Evolutionary conservation across 495 filamentous ascomycete genomes (phyloP).

Genomic region (Delitschia confertaspora): DNA sequence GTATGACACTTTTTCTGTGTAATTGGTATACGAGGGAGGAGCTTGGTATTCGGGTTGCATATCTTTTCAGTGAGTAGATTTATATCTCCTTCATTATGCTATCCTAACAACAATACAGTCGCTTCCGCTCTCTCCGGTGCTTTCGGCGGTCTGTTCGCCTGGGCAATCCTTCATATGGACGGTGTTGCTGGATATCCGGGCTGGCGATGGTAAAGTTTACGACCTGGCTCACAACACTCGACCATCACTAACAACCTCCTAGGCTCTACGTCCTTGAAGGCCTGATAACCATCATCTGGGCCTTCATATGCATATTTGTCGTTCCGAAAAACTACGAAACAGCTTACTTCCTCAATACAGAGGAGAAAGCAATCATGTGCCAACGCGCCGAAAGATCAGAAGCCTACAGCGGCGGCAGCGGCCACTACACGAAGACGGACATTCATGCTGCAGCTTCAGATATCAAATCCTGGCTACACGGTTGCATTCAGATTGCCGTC

Average conservation of each 20-base stretch:
- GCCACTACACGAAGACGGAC: conserved; percentile 19
- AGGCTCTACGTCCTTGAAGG: conserved; percentile 40
- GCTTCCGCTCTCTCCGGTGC: conserved; percentile 21
- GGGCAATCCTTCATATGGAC: conserved; percentile 24
- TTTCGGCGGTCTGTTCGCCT: conserved; percentile 22
- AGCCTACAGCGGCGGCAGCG: conserved; percentile 21
- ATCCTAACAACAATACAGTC: conserved; percentile 7
- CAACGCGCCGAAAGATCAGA: conserved; percentile 19
- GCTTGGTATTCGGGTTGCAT: conserved; percentile 18
- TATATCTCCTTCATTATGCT: too few relatives aligned
- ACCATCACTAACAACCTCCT: background rate
- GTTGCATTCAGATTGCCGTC: conserved; percentile 20
- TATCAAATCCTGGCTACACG: conserved; percentile 22
- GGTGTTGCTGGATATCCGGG: conserved; percentile 13
- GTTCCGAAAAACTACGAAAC: conserved; percentile 35
- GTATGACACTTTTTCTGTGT: conserved; percentile 22
- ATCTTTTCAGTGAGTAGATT: conserved; percentile 18
- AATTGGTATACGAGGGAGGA: conserved; percentile 27
- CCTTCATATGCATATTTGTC: conserved; percentile 29
- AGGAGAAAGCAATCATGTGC: conserved; percentile 24
- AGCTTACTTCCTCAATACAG: conserved; percentile 29
- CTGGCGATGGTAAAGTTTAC: conserved; percentile 29
- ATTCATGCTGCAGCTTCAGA: conserved; percentile 23
- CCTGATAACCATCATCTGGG: conserved; percentile 32
- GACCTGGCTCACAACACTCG: background rate